phyloP scores from a whole-genome alignment of 306 rosid species.

The Cicer bijugum region DNA sequence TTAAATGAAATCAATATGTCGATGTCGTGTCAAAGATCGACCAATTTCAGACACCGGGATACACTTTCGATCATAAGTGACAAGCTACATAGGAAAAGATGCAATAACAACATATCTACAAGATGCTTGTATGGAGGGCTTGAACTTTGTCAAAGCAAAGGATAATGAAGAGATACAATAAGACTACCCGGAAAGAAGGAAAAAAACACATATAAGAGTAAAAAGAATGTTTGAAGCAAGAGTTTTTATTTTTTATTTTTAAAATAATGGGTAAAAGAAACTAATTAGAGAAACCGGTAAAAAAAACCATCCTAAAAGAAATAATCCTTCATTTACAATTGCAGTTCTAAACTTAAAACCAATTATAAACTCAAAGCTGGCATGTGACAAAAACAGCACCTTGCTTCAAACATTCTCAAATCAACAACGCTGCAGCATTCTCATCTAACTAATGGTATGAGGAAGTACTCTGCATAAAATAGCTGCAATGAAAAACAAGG shows the following conservation, averaged over 20 bases:
- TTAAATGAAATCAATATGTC: too few species aligned
- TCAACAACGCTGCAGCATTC: constrained; percentile 31
- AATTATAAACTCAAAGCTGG: constrained; percentile 9
- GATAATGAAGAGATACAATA: background rate
- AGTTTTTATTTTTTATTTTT: background rate
- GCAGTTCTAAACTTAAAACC: constrained; percentile 3
- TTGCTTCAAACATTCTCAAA: background rate
- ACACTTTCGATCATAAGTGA: too few species aligned
- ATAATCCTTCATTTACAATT: constrained; percentile 37
- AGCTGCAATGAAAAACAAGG: constrained; percentile 63
- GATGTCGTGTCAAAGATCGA: too few species aligned
- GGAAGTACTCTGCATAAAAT: constrained; percentile 86
- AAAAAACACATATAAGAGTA: background rate
- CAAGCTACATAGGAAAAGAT: too few species aligned
- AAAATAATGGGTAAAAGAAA: background rate
- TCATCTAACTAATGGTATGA: constrained; percentile 84
- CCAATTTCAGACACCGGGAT: too few species aligned
- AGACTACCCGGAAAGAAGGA: background rate
- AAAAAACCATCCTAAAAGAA: constrained; percentile 5
- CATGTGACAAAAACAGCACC: constrained; percentile 13
- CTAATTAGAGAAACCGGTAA: background rate
- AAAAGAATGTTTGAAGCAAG: background rate
- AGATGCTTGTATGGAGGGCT: background rate
- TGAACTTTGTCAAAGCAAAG: background rate
- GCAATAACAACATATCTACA: background rate